A percentile compares a stretch with the other conserved stretches of the same genome.
phyloP scores from a whole-genome alignment of 441 rosid genomes.

The Codiaeum variegatum region DNA sequence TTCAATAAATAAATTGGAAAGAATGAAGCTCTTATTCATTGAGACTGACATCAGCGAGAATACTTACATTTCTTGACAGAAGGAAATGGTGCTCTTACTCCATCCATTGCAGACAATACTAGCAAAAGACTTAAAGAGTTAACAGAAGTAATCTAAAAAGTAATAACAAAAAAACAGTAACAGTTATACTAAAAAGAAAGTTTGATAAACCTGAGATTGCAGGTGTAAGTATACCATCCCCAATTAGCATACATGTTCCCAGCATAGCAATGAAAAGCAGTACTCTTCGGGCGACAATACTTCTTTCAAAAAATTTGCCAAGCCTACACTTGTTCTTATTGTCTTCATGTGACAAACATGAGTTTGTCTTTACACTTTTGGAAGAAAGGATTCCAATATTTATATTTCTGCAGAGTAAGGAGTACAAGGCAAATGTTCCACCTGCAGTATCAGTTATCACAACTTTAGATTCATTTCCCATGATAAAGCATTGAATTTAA shows the following conservation, averaged over 20 bases:
- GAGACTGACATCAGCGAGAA: neutral
- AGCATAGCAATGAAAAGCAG: conserved; percentile 61
- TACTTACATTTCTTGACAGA: conserved; percentile 50
- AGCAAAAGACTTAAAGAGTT: conserved; percentile 15
- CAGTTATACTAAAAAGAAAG: neutral
- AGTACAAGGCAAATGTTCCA: conserved; percentile 65
- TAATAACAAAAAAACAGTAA: neutral
- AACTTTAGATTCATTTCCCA: neutral
- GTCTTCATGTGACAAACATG: conserved; percentile 20
- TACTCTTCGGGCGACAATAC: conserved; percentile 48
- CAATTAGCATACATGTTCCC: conserved; percentile 70
- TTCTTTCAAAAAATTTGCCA: conserved; percentile 50
- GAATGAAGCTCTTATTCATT: no score
- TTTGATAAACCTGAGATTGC: conserved; percentile 53
- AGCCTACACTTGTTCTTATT: conserved; percentile 39
- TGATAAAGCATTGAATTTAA: neutral
- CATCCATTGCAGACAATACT: conserved; percentile 71
- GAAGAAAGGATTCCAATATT: conserved; percentile 47
- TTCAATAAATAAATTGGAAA: no score
- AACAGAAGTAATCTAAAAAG: neutral
- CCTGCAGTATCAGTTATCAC: conserved; percentile 37
- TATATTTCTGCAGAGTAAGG: conserved; percentile 56
- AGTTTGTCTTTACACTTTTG: conserved; percentile 28
- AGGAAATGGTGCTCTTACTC: conserved; percentile 57
- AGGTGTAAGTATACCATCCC: conserved; percentile 70